Percentiles rank a stretch among this genome's conserved stretches.
Conservation (phyloP, 495 filamentous ascomycete species). For the Cercophora newfieldiana region DNA sequence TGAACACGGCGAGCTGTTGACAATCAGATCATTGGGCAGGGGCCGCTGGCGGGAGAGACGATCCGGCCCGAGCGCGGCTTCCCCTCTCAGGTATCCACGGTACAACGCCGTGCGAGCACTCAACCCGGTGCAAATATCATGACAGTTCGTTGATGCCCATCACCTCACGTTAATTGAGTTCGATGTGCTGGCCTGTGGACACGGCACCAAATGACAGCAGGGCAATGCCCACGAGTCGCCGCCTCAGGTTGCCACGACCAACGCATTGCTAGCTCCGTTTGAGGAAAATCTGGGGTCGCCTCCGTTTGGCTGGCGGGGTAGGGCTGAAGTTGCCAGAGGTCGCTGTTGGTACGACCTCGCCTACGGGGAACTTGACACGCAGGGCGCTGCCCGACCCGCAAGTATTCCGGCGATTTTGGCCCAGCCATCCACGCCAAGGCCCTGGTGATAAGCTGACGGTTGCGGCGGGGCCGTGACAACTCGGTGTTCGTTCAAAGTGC, state of each 20-base stretch:
- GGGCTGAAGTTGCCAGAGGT: neutral
- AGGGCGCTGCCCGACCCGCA: neutral
- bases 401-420: neutral
- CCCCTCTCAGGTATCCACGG: neutral
- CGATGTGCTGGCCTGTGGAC: slow-evolving; percentile 2
- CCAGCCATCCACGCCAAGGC: neutral
- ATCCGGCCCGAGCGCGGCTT: neutral
- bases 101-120: neutral
- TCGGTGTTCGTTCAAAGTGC: neutral
- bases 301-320: neutral
- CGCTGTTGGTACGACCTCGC: neutral
- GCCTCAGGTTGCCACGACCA: slow-evolving; percentile 12
- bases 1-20: neutral
- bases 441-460: neutral
- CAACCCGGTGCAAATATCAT: neutral
- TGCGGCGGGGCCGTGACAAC: neutral
- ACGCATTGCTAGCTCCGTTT: neutral
- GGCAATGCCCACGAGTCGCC: slow-evolving; percentile 12
- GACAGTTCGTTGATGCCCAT: slow-evolving; percentile 9
- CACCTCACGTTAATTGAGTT: slow-evolving; percentile 5
- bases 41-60: neutral
- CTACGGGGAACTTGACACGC: neutral
- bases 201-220: neutral
- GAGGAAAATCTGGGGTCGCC: neutral
- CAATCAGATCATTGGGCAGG: neutral